Evolutionary conservation across 306 rosid species (phyloP), one percentile per base, ranked within the genome.

Genomic region (Carpinus fangiana): DNA sequence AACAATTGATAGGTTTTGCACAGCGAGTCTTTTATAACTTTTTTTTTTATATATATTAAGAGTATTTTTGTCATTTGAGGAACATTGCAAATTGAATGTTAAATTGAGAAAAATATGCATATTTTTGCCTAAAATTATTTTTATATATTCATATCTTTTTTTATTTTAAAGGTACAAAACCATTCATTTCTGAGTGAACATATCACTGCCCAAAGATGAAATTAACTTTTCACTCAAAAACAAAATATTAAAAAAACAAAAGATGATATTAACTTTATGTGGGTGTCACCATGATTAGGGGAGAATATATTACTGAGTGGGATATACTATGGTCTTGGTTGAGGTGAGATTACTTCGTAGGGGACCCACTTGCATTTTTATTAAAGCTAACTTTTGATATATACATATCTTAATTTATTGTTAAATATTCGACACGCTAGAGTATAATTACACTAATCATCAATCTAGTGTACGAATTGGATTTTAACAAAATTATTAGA

Each of bases 131-230:
- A 36, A 36, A 36, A 36, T 36, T 41, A 41, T 41, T 41, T 41
- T 41, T 0, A 41, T 7, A 41, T 5, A 41, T 5, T 7, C 8
- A 5, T 41, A 5, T 38, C 6, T 38, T 38, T 4, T 38, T 38
- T 38, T 38, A 0, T 38, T 38, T 36, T 36, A 36, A 38, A 38
- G 6, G 43, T 38, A 38, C 5, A 23, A 55, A 38, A 41, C 23
- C 69, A 69, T 77, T 62, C 50, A 77, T 20, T 38, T 34, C 3
- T 2, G 17, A 47, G 74, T 17, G 9, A 36, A 77, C 17, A 1
- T 38, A 77, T 69, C 81, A 55, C 3, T 13, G 36, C 75, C 60
- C 74, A 69, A 77, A 77, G 47, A 21, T 55, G 12, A 43, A 16
- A 68, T 55, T 18, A 54, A 23, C 57, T 54, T 77, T 69, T 38